A percentile compares a stretch with the other conserved stretches of the same genome.
Conservation (phyloP, 768 basidiomycete species). For the Pleurotus eryngii region DNA sequence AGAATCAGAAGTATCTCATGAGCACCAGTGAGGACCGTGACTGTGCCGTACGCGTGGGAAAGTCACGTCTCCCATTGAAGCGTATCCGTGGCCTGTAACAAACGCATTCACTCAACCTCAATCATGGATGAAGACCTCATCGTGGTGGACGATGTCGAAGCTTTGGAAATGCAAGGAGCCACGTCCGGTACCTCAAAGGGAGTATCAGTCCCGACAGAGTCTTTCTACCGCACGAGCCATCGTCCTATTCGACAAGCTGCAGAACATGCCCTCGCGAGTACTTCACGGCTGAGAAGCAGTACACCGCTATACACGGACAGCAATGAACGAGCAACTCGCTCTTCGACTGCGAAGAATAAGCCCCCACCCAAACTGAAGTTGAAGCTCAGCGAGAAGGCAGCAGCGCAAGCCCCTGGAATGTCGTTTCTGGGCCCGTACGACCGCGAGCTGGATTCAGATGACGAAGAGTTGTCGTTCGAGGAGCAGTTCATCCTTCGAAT, state of each 20-base stretch:
- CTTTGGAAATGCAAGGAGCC: conserved; percentile 28
- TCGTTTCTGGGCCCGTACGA: conserved; percentile 91
- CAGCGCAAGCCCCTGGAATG: conserved; percentile 78
- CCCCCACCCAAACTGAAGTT: conserved; percentile 80
- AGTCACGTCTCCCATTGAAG: no score
- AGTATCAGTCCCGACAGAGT: conserved; percentile 10
- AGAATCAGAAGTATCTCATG: no score
- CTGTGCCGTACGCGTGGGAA: no score
- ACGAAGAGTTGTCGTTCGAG: conserved; percentile 92
- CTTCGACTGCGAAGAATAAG: conserved; percentile 44
- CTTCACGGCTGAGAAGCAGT: conserved; percentile 12
- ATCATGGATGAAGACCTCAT: conserved; percentile 61
- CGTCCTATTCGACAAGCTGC: conserved; percentile 14
- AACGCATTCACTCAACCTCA: neutral
- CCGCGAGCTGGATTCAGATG: conserved; percentile 91
- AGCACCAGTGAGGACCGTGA: no score
- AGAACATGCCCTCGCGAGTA: conserved; percentile 10
- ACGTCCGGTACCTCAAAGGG: conserved; percentile 27
- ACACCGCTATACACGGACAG: conserved; percentile 24
- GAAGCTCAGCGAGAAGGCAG: conserved; percentile 82
- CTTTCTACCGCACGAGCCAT: conserved; percentile 22
- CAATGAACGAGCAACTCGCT: conserved; percentile 56
- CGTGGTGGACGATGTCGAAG: conserved; percentile 57
- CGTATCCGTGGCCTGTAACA: no score
- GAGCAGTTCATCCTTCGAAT: conserved; percentile 94